Evolutionary conservation across 2,329 filamentous ascomycete species (phyloP).

Genomic region (Ramularia collo-cygni): DNA sequence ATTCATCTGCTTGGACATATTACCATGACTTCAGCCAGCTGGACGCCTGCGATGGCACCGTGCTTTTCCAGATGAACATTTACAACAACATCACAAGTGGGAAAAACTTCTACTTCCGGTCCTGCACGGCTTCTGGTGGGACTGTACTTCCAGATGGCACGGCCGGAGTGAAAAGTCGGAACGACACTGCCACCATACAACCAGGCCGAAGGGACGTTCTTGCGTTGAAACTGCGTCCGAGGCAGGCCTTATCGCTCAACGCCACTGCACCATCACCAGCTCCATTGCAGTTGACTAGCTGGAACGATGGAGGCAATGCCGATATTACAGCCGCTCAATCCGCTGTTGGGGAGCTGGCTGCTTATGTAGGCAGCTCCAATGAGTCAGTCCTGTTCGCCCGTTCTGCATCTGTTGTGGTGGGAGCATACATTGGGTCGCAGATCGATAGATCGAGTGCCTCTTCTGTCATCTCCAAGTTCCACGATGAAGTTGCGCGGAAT

Average conservation of each 20-base stretch:
- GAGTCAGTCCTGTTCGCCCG: slow-evolving; percentile 1
- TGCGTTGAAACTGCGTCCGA: too few species aligned
- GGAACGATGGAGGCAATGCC: neutral
- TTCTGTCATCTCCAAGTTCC: neutral
- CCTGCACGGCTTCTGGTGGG: slow-evolving; percentile 5
- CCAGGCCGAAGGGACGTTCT: too few species aligned
- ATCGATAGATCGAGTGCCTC: slow-evolving; percentile 4
- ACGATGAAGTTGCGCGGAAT: slow-evolving; percentile 3
- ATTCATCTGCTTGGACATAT: neutral
- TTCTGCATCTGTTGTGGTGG: neutral
- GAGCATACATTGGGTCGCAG: slow-evolving; percentile 6
- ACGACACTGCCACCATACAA: too few species aligned
- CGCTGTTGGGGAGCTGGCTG: neutral
- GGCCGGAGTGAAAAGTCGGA: too few species aligned
- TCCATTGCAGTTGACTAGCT: neutral
- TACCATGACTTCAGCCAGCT: too few species aligned
- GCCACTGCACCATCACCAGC: slow-evolving; percentile 1
- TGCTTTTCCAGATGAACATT: too few species aligned
- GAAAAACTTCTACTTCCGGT: too few species aligned
- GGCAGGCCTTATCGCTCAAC: neutral
- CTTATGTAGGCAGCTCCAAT: neutral
- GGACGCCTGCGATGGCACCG: too few species aligned
- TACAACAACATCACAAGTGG: too few species aligned
- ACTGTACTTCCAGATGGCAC: neutral
- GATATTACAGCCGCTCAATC: too few species aligned